Evolutionary conservation across 441 rosid genomes (phyloP).

Genomic region (Brassica balearica): DNA sequence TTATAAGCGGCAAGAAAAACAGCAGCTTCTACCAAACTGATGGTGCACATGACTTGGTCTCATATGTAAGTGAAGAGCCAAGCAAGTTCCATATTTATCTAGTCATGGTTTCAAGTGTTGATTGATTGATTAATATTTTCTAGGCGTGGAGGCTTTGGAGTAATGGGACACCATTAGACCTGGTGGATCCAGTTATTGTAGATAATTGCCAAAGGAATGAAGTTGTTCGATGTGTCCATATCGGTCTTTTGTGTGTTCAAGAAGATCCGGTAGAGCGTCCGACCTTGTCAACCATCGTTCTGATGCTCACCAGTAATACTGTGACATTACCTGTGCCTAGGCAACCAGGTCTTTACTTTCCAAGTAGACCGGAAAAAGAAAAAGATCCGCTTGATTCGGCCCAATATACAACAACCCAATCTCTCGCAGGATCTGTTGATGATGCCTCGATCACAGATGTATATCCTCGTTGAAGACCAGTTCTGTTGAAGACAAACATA

Average conservation of each 20-base stretch:
- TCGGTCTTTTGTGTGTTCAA: conserved; percentile 29
- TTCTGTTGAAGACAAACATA: neutral
- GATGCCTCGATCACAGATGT: conserved; percentile 15
- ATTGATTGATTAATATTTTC: neutral
- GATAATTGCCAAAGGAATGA: conserved; percentile 12
- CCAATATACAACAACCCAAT: neutral
- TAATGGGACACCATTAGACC: conserved; percentile 5
- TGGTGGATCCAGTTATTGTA: conserved; percentile 12
- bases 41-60: conserved; percentile 14
- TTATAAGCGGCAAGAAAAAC: neutral
- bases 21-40: conserved; percentile 17
- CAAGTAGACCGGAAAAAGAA: neutral
- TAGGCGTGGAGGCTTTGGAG: conserved; percentile 28
- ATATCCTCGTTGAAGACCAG: conserved; percentile 26
- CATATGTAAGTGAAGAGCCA: conserved; percentile 22
- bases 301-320: conserved; percentile 16
- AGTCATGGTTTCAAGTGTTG: neutral
- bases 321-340: conserved; percentile 7
- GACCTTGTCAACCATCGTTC: neutral
- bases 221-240: conserved; percentile 20
- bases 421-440: conserved; percentile 11
- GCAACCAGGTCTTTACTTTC: conserved; percentile 11
- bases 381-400: conserved; percentile 2
- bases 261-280: conserved; percentile 14
- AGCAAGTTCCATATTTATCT: neutral